These are phyloP conservation scores for Pyrus pyrifolia DNA, from an alignment of 306 rosid species.

Conservation along the genomic window DNA sequence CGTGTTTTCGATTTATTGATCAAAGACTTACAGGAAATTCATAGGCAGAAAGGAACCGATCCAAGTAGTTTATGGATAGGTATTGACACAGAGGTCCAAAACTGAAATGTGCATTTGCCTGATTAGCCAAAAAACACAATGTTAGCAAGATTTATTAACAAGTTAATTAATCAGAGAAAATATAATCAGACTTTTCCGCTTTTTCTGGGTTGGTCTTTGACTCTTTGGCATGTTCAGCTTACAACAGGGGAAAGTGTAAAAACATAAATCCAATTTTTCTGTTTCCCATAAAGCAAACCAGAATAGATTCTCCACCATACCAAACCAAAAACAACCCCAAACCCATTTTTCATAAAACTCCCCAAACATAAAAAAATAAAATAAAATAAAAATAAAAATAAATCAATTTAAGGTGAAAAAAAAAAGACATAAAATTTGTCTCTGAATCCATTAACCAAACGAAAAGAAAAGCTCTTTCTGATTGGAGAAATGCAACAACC, in stretches of 20 bases:
- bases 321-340: neutral
- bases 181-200: neutral
- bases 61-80: constrained; percentile 81
- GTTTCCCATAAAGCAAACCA: constrained; percentile 9
- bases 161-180: constrained; percentile 12
- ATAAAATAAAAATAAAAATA: accelerated
- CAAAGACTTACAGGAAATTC: constrained; percentile 77
- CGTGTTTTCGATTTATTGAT: constrained; percentile 4
- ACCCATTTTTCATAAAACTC: neutral
- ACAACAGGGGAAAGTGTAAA: neutral
- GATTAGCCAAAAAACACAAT: constrained; percentile 16
- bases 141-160: neutral
- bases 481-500: neutral
- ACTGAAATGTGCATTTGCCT: constrained; percentile 68
- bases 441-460: neutral
- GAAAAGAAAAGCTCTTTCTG: neutral
- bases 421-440: neutral
- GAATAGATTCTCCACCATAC: neutral
- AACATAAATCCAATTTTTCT: constrained; percentile 2
- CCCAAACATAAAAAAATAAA: neutral
- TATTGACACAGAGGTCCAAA: constrained; percentile 83
- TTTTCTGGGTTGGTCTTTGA: neutral
- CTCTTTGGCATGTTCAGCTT: constrained; percentile 8
- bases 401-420: neutral
- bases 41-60: constrained; percentile 77